Base-by-base conservation (phyloP, 1,139 yeast genomes). In the Candida pseudocylindracea region DNA sequence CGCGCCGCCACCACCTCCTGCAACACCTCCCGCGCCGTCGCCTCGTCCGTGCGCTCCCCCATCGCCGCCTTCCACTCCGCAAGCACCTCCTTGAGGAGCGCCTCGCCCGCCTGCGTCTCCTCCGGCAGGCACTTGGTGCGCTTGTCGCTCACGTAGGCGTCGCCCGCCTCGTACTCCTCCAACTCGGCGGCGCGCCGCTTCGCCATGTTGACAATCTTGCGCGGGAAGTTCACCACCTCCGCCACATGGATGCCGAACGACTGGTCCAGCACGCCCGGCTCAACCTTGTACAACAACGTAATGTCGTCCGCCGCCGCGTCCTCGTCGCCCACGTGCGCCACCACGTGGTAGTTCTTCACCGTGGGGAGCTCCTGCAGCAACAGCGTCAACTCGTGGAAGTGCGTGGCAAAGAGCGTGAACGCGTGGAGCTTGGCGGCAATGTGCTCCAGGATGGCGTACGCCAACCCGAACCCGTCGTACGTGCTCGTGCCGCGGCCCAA, bases 161-260 rank as follows among this genome's bases (percentile, higher is more conserved):
- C 51, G 35, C 35, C 46, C 56, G 29, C 63, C 68, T 43, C 41
- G 30, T 69, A 60, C 36, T 72, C 81, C 45, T 83, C 95, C 36
- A 88, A 59, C 46, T 88, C 96, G 7, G 66, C 59, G 0, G 95
- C 93, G 49, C 85, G 85, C 39, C 96, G 67, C 46, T 88, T 88
- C 3, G 98, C 94, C 96, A 88, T 88, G 36, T 69, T 66, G 33
- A 88, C 70, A 32, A 88, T 88, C 49, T 85, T 85, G 26, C 59
- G 57, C 1, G 98, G 98, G 49, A 88, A 88, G 41, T 79, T 74
- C 28, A 88, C 96, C 31, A 85, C 70, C 51, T 88, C 96, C 0
- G 98, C 96, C 30, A 88, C 98, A 49, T 88, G 93, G 32, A 88
- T 83, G 52, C 98, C 98, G 53, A 88, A 88, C 1, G 95, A 83